These are phyloP conservation scores for Acanthamoeba sp. DNA, from an alignment of 208 protist genomes.

Conservation along the genomic window DNA sequence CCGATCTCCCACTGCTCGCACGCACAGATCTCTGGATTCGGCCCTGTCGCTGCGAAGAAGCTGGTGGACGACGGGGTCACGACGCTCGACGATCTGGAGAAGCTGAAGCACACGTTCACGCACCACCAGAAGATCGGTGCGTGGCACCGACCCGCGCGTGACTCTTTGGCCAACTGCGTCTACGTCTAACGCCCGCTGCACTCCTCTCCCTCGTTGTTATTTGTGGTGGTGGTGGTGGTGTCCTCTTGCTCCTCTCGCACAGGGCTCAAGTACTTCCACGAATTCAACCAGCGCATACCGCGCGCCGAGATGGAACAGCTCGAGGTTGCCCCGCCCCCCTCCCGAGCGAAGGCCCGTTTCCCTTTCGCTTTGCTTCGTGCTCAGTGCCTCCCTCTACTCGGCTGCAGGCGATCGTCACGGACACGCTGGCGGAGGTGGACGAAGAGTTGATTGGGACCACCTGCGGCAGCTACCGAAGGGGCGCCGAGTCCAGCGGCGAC, in stretches of 20 bases:
- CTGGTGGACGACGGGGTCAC: conserved; percentile 66
- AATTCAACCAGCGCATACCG: conserved; percentile 23
- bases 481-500: neutral
- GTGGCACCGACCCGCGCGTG: too few species aligned
- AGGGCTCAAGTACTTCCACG: neutral
- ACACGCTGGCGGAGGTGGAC: neutral
- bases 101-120: conserved; percentile 71
- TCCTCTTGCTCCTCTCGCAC: too few species aligned
- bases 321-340: neutral
- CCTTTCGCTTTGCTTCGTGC: too few species aligned
- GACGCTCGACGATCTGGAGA: conserved; percentile 63
- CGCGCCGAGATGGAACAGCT: neutral
- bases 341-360: neutral
- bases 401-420: neutral
- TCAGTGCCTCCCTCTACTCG: neutral
- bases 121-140: conserved; percentile 79
- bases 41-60: conserved; percentile 64
- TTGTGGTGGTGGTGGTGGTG: too few species aligned
- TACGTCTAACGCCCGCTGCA: too few species aligned
- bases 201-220: too few species aligned
- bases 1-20: neutral
- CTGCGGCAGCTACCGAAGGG: conserved; percentile 1
- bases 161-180: too few species aligned
- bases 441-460: neutral
- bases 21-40: conserved; percentile 6